Percentiles rank a stretch among this genome's conserved stretches.
phyloP scores from a whole-genome alignment of 495 filamentous ascomycete species.

The Durotheca rogersii region DNA sequence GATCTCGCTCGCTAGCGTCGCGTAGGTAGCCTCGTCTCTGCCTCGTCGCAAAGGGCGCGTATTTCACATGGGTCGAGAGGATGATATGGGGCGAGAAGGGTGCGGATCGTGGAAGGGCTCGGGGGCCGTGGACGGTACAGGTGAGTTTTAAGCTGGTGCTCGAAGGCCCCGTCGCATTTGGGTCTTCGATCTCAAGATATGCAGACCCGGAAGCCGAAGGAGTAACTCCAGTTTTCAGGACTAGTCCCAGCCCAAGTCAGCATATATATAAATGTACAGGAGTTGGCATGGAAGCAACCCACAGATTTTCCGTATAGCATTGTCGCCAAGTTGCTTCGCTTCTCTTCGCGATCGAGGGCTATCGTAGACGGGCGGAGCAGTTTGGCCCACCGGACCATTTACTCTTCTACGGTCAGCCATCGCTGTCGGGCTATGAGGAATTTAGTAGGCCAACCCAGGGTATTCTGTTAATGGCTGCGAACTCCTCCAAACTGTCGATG shows the following conservation, averaged over 20 bases:
- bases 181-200: conserved; percentile 81
- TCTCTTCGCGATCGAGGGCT: conserved; percentile 36
- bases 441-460: no score
- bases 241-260: conserved; percentile 45
- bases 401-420: conserved; percentile 90
- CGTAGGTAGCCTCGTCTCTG: conserved; percentile 83
- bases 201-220: conserved; percentile 93
- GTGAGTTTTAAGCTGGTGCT: conserved; percentile 77
- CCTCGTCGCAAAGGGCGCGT: conserved; percentile 86
- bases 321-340: conserved; percentile 51
- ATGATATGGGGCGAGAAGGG: conserved; percentile 88
- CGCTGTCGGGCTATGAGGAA: conserved; percentile 19
- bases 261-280: neutral
- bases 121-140: conserved; percentile 89
- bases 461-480: no score
- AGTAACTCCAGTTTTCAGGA: conserved; percentile 86
- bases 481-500: no score
- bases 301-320: conserved; percentile 82
- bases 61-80: conserved; percentile 90
- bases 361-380: conserved; percentile 69
- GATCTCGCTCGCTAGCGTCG: conserved; percentile 82
- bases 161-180: conserved; percentile 49
- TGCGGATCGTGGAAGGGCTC: conserved; percentile 83
- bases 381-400: conserved; percentile 81
- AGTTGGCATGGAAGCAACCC: conserved; percentile 37